These are phyloP conservation scores for Nakazawaea wyomingensis DNA, from an alignment of 805 yeast species.

Conservation along the genomic window DNA sequence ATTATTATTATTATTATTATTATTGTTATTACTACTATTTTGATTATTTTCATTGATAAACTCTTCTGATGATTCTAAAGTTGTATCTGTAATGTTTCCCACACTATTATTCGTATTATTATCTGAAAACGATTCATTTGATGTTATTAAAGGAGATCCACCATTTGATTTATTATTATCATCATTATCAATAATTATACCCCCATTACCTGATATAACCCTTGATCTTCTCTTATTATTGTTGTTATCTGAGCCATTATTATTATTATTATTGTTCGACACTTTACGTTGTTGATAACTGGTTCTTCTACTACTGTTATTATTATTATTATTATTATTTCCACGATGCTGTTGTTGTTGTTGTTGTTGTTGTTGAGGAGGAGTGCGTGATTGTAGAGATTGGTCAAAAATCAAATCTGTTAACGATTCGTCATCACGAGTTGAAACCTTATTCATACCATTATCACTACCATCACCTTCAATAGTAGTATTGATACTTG, in stretches of 20 bases:
- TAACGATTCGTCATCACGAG: too few relatives aligned
- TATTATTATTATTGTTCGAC: neutral
- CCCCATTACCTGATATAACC: neutral
- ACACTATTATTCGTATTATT: too few relatives aligned
- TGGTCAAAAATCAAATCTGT: too few relatives aligned
- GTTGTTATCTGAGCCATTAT: neutral
- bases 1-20: neutral
- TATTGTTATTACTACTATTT: neutral
- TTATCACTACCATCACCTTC: too few relatives aligned
- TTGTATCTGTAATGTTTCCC: too few relatives aligned
- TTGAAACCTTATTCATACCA: too few relatives aligned
- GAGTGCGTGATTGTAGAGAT: too few relatives aligned
- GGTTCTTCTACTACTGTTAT: constrained; percentile 1
- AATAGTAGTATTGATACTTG: neutral
- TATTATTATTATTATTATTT: neutral
- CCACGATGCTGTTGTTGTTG: neutral
- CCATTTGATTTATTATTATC: neutral
- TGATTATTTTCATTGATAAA: too few relatives aligned
- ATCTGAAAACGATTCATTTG: too few relatives aligned
- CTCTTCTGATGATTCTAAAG: too few relatives aligned
- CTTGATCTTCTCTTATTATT: neutral
- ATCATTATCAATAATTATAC: neutral
- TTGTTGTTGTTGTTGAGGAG: too few relatives aligned
- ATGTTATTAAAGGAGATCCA: too few relatives aligned
- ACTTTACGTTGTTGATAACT: constrained; percentile 4